Evolutionary conservation across 345 rosid species (phyloP).

Genomic region (Diplotaxis tenuifolia): DNA sequence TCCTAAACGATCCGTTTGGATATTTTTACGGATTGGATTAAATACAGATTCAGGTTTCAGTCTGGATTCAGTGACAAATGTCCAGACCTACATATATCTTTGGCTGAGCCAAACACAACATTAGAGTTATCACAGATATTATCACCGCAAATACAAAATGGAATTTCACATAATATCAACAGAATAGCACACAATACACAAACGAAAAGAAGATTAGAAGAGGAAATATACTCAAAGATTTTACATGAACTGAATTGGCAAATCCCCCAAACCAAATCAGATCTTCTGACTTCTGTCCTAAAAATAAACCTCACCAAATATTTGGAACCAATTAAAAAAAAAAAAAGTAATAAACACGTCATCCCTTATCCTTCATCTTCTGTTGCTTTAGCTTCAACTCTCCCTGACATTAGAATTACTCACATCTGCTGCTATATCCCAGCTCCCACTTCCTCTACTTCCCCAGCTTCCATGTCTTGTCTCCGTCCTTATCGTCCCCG

Average conservation of each 20-base stretch:
- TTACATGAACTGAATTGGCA: constrained; percentile 20
- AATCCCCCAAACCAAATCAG: constrained; percentile 14
- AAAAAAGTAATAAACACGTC: not conserved
- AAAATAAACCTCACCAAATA: not conserved
- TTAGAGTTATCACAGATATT: not conserved
- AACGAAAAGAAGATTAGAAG: constrained; percentile 7
- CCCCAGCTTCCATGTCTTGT: constrained; percentile 63
- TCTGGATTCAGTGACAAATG: too few relatives aligned
- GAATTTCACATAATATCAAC: constrained; percentile 21
- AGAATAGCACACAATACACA: constrained; percentile 20
- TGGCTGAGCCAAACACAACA: not conserved
- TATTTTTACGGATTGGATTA: too few relatives aligned
- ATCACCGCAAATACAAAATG: constrained; percentile 1
- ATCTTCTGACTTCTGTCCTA: constrained; percentile 22
- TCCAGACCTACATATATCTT: not conserved
- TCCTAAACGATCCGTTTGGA: too few relatives aligned
- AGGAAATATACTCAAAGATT: constrained; percentile 8
- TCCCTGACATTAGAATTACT: constrained; percentile 57
- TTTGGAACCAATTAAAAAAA: constrained; percentile 1
- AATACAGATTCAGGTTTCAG: too few relatives aligned
- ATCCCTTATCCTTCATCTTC: constrained; percentile 42
- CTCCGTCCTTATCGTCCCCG: constrained; percentile 61
- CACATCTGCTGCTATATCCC: constrained; percentile 62
- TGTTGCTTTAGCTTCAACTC: constrained; percentile 46
- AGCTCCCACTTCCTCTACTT: constrained; percentile 63